Evolutionary conservation across 768 basidiomycete species (phyloP).

Genomic region (Naganishia kalamii): DNA sequence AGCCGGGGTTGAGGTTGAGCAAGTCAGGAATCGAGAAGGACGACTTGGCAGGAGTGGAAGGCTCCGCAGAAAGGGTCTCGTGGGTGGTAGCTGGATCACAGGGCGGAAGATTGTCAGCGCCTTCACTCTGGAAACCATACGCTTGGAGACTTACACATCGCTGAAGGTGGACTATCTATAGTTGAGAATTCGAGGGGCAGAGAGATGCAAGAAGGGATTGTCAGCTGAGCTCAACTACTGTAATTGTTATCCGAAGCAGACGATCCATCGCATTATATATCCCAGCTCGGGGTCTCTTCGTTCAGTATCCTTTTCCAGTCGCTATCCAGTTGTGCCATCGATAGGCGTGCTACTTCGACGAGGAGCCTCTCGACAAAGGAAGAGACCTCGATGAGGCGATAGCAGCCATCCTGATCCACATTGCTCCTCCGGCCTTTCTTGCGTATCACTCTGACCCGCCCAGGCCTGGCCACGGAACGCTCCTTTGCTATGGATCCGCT

Average conservation of each 20-base stretch:
- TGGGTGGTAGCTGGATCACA: too few species aligned
- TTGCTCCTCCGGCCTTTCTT: too few species aligned
- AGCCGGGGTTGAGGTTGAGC: conserved; percentile 16
- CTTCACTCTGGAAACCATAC: too few species aligned
- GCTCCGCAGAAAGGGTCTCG: neutral
- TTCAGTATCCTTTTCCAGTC: neutral
- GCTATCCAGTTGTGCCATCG: neutral
- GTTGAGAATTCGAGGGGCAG: neutral
- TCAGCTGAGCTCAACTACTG: neutral
- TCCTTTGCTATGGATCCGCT: neutral
- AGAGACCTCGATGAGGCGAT: neutral
- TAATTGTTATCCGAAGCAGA: too few species aligned
- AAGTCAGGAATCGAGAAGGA: conserved; percentile 16
- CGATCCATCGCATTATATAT: too few species aligned
- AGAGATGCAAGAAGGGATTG: neutral
- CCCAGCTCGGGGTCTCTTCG: neutral
- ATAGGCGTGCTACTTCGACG: neutral
- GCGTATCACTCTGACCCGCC: too few species aligned
- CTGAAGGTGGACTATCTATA: too few species aligned
- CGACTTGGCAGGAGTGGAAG: neutral
- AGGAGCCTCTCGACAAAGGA: neutral
- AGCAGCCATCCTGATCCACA: too few species aligned
- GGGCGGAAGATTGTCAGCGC: too few species aligned
- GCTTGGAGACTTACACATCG: neutral
- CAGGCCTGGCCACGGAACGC: too few species aligned